These are phyloP conservation scores for Trametes coccinea DNA, from an alignment of 768 basidiomycete species.

Conservation along the genomic window DNA sequence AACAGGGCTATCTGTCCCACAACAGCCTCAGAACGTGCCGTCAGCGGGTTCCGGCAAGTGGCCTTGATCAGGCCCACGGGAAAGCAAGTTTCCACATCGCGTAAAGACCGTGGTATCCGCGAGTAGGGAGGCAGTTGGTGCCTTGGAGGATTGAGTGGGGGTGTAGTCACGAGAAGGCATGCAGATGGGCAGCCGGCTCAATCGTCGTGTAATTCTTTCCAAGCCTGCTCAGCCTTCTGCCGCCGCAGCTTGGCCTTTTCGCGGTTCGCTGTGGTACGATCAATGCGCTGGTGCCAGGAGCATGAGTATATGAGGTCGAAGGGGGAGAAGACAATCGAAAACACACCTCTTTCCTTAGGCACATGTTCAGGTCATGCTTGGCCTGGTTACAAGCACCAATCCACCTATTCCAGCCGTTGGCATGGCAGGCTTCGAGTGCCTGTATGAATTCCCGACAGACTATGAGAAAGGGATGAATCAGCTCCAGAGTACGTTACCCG, in stretches of 20 bases:
- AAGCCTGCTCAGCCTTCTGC: constrained; percentile 56
- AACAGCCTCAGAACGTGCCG: no score
- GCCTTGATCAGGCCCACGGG: no score
- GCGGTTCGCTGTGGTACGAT: constrained; percentile 60
- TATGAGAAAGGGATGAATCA: constrained; percentile 32
- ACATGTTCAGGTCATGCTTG: constrained; percentile 68
- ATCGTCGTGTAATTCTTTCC: constrained; percentile 57
- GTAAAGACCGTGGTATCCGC: no score
- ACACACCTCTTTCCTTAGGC: constrained; percentile 68
- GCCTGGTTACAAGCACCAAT: constrained; percentile 69
- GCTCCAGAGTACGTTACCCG: constrained; percentile 7
- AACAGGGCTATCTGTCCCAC: no score
- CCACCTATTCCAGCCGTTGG: constrained; percentile 60
- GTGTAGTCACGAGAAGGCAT: no score
- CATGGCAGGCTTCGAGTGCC: constrained; percentile 72
- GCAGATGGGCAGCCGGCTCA: background rate
- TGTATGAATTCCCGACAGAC: constrained; percentile 78
- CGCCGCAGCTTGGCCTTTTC: constrained; percentile 58
- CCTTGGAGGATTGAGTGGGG: no score
- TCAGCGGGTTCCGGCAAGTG: no score
- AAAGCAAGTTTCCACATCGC: no score
- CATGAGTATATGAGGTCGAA: background rate
- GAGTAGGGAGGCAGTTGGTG: no score
- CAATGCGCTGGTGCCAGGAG: constrained; percentile 46
- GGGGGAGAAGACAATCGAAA: background rate